Percentiles rank a stretch among this genome's conserved stretches.
Evolutionary conservation across 345 rosid species (phyloP).

Genomic region (Brassica rapa): DNA sequence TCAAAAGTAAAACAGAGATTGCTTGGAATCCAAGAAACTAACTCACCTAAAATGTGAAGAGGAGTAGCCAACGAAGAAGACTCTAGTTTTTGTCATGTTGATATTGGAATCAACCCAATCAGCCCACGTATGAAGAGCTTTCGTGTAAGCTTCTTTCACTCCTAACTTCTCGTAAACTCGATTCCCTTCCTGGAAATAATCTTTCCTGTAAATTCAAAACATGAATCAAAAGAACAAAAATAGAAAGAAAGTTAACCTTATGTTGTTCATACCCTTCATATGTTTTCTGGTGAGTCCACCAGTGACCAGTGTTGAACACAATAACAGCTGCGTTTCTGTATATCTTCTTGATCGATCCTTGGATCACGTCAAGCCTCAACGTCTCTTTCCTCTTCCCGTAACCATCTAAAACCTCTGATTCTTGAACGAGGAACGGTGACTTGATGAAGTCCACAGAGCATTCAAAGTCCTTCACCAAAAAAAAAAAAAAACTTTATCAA

Average conservation of each 20-base stretch:
- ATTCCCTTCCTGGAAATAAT: conserved; percentile 69
- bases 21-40: neutral
- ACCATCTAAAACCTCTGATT: conserved; percentile 44
- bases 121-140: conserved; percentile 73
- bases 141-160: conserved; percentile 61
- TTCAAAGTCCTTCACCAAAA: conserved; percentile 41
- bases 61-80: conserved; percentile 75
- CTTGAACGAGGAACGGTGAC: conserved; percentile 67
- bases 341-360: conserved; percentile 32
- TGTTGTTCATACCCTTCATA: conserved; percentile 45
- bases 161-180: conserved; percentile 50
- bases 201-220: conserved; percentile 38
- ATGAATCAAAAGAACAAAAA: neutral
- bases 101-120: conserved; percentile 67
- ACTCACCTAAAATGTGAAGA: conserved; percentile 69
- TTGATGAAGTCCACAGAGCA: conserved; percentile 61
- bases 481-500: neutral
- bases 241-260: neutral
- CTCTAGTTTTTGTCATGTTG: conserved; percentile 52
- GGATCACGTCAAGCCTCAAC: conserved; percentile 58
- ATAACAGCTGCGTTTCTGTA: conserved; percentile 56
- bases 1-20: neutral
- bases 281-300: conserved; percentile 76
- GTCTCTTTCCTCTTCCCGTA: conserved; percentile 46
- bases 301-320: conserved; percentile 69